Evolutionary conservation across 768 basidiomycete species (phyloP), one percentile per base, ranked within the genome.

Genomic region (Suillus alpinus): DNA sequence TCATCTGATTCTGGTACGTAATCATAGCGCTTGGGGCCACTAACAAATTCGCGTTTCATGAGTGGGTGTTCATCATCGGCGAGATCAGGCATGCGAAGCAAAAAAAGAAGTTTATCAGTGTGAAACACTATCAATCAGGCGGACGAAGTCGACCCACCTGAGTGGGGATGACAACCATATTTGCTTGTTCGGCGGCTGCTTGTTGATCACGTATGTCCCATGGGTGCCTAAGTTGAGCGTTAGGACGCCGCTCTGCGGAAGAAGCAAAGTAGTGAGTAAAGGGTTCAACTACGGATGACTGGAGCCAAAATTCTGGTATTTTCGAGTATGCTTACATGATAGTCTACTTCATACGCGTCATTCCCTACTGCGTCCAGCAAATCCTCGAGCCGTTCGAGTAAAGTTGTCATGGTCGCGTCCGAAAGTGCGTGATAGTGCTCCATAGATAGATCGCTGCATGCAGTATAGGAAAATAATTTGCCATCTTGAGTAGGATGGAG

Each of bases 171-270:
- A 95, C 20, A 97, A 80, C 95, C 95, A 97, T 66, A 97, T 96
- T 71, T 97, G 95, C 76, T 94, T 94, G 72, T 97, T 97, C 6
- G 95, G 95, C 12, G 95, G 95, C 71, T 97, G 95, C 79, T 96
- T 97, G 76, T 97, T 97, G 75, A 97, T 88, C 32, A 96, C 95
- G 76, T 96, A 97, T 12, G 91, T 96, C 14, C 93, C 94, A 59
- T 86, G 77, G 43, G 80, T 76, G 34, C 88, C 94, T 16, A 95
- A 79, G 53, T 79, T 80, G 47, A 96, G 83, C 1, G 94, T 97
- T 37, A 97, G 73, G 34, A 97, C 95, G n/a, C 95, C 95, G 67
- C 89, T 87, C 95, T 96, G 72, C 36, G 31, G 61, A 1, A 49
- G 41, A 36, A 29, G 40, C 4, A 37, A 26, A 13, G 46, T 6